phyloP scores from a whole-genome alignment of 106 monocot genomes.

The Phalaenopsis equestris region DNA sequence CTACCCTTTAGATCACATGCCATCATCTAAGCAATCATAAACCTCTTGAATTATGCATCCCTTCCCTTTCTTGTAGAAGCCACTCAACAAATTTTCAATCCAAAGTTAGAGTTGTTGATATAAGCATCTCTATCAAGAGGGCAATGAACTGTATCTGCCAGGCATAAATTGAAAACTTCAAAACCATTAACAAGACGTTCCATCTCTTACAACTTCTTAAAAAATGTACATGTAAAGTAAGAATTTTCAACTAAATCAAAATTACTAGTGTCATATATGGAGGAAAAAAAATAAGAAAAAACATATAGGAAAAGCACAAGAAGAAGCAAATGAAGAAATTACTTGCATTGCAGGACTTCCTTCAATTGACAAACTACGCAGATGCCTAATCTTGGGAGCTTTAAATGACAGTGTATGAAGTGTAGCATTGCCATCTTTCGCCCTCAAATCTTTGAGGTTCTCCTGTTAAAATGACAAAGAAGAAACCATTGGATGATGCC shows the following conservation, averaged over 20 bases:
- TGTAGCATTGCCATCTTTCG: conserved; percentile 15
- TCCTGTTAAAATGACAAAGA: conserved; percentile 12
- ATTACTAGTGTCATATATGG: neutral
- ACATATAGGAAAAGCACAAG: neutral
- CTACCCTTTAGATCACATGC: neutral
- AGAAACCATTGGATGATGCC: neutral
- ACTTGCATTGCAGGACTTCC: conserved; percentile 22
- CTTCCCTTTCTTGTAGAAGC: neutral
- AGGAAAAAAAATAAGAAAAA: neutral
- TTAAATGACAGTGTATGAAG: conserved; percentile 20
- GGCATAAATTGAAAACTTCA: neutral
- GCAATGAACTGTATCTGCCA: neutral
- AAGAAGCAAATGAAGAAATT: neutral
- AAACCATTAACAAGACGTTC: neutral
- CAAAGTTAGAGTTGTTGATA: neutral
- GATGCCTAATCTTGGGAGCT: conserved; percentile 17
- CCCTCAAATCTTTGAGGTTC: conserved; percentile 16
- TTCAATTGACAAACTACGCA: conserved; percentile 18
- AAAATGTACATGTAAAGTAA: neutral
- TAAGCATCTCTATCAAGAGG: neutral
- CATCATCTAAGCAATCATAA: neutral
- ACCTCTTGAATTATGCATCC: neutral
- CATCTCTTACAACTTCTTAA: neutral
- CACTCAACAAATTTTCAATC: neutral
- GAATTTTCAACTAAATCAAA: neutral